Evolutionary conservation across 1,284 basidiomycete species (phyloP).

Genomic region (Cryptococcus depauperatus): DNA sequence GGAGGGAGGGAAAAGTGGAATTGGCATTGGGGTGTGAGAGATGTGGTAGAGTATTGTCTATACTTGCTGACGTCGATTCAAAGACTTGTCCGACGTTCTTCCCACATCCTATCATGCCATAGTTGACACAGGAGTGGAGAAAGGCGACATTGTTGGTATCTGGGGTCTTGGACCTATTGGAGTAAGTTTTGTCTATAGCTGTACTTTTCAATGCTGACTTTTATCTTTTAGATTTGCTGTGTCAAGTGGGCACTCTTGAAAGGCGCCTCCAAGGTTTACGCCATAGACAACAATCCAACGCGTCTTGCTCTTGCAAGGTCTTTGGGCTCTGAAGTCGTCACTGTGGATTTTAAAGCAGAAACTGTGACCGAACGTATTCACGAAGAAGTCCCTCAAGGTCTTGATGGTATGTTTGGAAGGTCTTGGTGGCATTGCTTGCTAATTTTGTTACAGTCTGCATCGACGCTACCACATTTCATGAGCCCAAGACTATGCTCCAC

Average conservation of each 20-base stretch:
- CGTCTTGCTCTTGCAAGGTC: constrained; percentile 58
- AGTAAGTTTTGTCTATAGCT: constrained; percentile 15
- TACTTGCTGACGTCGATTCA: neutral
- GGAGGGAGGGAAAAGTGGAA: neutral
- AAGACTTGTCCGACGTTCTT: constrained; percentile 60
- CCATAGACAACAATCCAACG: constrained; percentile 58
- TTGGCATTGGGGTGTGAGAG: neutral
- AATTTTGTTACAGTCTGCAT: constrained; percentile 31
- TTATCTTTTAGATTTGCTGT: constrained; percentile 47
- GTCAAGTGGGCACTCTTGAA: constrained; percentile 59
- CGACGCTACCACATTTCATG: constrained; percentile 56
- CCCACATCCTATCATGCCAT: constrained; percentile 60
- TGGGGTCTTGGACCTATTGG: constrained; percentile 16
- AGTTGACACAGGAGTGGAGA: constrained; percentile 51
- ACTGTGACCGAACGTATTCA: constrained; percentile 57
- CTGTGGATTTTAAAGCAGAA: constrained; percentile 56
- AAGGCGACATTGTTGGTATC: constrained; percentile 49
- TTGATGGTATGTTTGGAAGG: constrained; percentile 50
- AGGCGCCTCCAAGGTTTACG: constrained; percentile 63
- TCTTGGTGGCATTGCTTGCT: neutral
- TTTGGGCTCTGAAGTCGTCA: constrained; percentile 51
- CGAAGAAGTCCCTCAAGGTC: constrained; percentile 56
- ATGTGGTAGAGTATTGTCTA: neutral
- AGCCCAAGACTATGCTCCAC: constrained; percentile 57
- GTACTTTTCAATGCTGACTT: neutral